phyloP scores from a whole-genome alignment of 2,329 filamentous ascomycete genomes.

The Neoarthrinium moseri region DNA sequence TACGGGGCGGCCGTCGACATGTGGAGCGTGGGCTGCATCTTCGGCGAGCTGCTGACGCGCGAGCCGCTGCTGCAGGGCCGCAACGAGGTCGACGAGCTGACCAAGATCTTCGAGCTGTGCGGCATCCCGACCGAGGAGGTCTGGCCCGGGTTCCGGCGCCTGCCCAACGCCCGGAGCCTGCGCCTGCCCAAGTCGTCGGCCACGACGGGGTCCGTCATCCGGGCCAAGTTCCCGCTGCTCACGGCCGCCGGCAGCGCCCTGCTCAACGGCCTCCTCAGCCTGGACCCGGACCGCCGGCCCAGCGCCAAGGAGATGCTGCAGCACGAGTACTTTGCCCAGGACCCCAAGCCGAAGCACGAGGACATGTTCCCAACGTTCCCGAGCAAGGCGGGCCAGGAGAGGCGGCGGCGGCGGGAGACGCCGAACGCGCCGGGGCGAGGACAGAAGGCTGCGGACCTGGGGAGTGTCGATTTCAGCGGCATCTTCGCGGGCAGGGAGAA shows the following conservation, averaged over 20 bases:
- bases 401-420: constrained; percentile 66
- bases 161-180: constrained; percentile 82
- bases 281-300: constrained; percentile 73
- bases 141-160: constrained; percentile 84
- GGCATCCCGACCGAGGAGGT: constrained; percentile 78
- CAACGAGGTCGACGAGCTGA: constrained; percentile 89
- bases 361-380: constrained; percentile 97
- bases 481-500: constrained; percentile 67
- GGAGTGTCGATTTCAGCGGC: constrained; percentile 64
- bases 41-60: constrained; percentile 83
- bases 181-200: constrained; percentile 57
- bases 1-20: constrained; percentile 84
- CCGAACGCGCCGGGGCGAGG: constrained; percentile 84
- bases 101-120: constrained; percentile 84
- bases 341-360: constrained; percentile 85
- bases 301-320: constrained; percentile 70
- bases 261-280: constrained; percentile 65
- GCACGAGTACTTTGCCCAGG: constrained; percentile 84
- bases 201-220: constrained; percentile 54
- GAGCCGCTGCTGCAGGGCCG: constrained; percentile 82
- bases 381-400: constrained; percentile 90
- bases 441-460: constrained; percentile 57
- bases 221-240: constrained; percentile 77
- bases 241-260: constrained; percentile 72
- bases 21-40: constrained; percentile 96